These are phyloP conservation scores for Blastomyces gilchristii DNA, from an alignment of 2,329 filamentous ascomycete species.

Conservation along the genomic window DNA sequence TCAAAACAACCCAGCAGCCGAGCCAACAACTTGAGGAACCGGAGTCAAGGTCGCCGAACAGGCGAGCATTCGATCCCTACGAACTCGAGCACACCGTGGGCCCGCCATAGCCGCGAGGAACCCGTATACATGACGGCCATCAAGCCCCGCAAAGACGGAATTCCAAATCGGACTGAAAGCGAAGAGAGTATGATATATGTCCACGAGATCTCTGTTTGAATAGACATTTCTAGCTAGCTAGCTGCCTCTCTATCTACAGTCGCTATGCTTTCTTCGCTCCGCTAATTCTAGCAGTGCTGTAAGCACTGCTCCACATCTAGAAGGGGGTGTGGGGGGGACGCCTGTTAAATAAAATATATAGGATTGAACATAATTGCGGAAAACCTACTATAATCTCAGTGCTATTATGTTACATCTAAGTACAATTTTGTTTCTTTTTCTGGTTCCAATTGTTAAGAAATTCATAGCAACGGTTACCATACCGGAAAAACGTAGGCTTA, in stretches of 20 bases:
- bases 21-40: neutral
- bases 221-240: too few species aligned
- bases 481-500: too few species aligned
- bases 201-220: too few species aligned
- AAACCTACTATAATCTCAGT: too few species aligned
- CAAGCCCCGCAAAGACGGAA: neutral
- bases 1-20: neutral
- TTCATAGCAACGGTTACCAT: neutral
- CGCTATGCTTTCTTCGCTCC: too few species aligned
- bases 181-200: neutral
- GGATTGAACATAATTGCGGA: too few species aligned
- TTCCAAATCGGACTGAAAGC: neutral
- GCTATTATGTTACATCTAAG: too few species aligned
- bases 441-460: neutral
- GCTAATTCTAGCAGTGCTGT: too few species aligned
- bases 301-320: too few species aligned
- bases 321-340: too few species aligned
- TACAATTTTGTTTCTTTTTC: neutral
- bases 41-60: neutral
- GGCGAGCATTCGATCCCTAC: neutral
- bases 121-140: neutral
- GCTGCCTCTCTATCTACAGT: too few species aligned
- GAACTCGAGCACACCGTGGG: neutral
- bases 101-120: neutral
- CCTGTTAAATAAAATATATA: too few species aligned